A percentile compares a stretch with the other conserved stretches of the same genome.
Conservation (phyloP, 352 stramenopile species). For the Pythium utonaiense region DNA sequence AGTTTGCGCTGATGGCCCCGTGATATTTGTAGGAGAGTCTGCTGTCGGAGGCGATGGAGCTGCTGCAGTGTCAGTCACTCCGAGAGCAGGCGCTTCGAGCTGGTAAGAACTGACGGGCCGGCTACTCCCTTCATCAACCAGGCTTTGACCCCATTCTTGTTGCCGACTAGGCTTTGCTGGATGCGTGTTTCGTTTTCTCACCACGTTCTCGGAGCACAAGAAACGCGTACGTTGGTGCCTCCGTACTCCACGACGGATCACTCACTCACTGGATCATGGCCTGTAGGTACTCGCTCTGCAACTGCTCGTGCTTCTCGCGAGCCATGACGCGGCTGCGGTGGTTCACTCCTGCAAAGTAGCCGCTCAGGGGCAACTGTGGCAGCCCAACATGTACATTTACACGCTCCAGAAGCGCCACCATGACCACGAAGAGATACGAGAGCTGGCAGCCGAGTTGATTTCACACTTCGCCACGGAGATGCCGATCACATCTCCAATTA, state of each 20-base stretch:
- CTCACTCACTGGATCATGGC: not conserved
- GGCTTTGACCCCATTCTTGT: no score
- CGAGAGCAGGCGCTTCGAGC: slow-evolving; percentile 42
- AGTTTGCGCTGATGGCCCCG: no score
- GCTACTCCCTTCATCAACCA: no score
- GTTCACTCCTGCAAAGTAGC: slow-evolving; percentile 57
- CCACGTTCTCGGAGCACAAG: slow-evolving; percentile 40
- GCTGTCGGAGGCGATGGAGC: slow-evolving; percentile 46
- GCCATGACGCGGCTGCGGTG: slow-evolving; percentile 44
- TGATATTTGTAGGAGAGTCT: slow-evolving; percentile 43
- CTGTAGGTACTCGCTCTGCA: slow-evolving; percentile 48
- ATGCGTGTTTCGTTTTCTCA: slow-evolving; percentile 58
- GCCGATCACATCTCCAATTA: slow-evolving; percentile 52
- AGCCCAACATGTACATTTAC: slow-evolving; percentile 80
- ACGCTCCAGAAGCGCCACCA: slow-evolving; percentile 68
- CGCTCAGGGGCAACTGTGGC: slow-evolving; percentile 61
- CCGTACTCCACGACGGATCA: not conserved
- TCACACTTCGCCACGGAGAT: slow-evolving; percentile 43
- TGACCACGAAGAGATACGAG: slow-evolving; percentile 40
- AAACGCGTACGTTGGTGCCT: slow-evolving; percentile 45
- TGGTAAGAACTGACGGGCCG: slow-evolving; percentile 35
- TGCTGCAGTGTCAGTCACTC: slow-evolving; percentile 46
- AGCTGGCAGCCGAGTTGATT: slow-evolving; percentile 40
- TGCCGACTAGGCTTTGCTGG: slow-evolving; percentile 40
- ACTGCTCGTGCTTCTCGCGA: slow-evolving; percentile 51